These are phyloP conservation scores for Rhizopus delemar DNA, from an alignment of 371 early-diverging fungal genomes.

Conservation along the genomic window DNA sequence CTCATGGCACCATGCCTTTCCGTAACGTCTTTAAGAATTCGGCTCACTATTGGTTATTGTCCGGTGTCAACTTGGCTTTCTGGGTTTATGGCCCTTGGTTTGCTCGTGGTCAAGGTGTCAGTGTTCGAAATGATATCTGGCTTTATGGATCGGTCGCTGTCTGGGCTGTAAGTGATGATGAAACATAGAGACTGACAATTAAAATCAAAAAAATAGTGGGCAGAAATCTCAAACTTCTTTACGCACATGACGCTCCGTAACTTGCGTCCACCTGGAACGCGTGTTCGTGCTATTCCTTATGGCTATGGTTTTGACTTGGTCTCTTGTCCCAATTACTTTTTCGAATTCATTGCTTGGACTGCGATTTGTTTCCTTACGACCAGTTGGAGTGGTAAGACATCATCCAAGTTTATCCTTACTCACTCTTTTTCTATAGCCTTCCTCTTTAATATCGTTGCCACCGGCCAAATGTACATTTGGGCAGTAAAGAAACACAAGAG, in stretches of 20 bases:
- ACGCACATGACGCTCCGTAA: constrained; percentile 89
- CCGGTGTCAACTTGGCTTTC: constrained; percentile 85
- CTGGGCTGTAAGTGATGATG: constrained; percentile 59
- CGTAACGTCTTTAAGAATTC: constrained; percentile 93
- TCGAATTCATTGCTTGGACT: constrained; percentile 88
- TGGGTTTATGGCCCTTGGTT: constrained; percentile 80
- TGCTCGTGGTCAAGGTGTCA: constrained; percentile 53
- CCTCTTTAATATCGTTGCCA: constrained; percentile 80
- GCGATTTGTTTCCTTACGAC: constrained; percentile 75
- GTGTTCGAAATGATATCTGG: constrained; percentile 56
- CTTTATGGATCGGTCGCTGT: constrained; percentile 63
- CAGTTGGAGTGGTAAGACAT: constrained; percentile 64
- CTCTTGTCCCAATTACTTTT: constrained; percentile 93
- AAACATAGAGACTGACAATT: not conserved
- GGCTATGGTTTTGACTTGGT: constrained; percentile 93
- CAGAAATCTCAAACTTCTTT: constrained; percentile 82
- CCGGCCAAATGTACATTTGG: constrained; percentile 94
- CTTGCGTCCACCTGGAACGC: constrained; percentile 90
- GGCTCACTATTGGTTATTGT: constrained; percentile 91
- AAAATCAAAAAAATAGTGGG: constrained; percentile 49
- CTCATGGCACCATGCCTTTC: constrained; percentile 94
- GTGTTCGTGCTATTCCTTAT: constrained; percentile 84
- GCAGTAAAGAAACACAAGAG: constrained; percentile 94
- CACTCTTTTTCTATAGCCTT: constrained; percentile 52
- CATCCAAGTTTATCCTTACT: not conserved